Evolutionary conservation across 805 yeast genomes (phyloP), one percentile per base, ranked within the genome.

Genomic region (Ogataea nitratoaversa): DNA sequence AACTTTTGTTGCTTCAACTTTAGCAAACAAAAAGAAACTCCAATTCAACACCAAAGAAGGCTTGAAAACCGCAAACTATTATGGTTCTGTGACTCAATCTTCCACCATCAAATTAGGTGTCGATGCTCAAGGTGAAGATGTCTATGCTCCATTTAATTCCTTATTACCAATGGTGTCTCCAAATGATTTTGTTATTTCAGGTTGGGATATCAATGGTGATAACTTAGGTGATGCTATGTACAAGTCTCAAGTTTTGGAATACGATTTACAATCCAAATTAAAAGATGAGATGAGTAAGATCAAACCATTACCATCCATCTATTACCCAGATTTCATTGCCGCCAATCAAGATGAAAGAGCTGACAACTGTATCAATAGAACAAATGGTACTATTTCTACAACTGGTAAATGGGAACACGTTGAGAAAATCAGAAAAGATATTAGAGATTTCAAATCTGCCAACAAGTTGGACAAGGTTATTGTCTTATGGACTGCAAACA

Each of bases 281-380:
- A 71, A 71, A 42, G 76, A 80, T 46, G 68, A 78, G 54, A 68
- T 91, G 74, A 67, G 74, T 52, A 60, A 74, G 36, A 70, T 76
- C 49, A 72, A 63, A 24, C 97, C 97, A 25, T 63, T 89, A 68
- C 82, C 86, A 32, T 87, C 96, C 2, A 74, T 90, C 46, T 90
- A 91, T 71, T 90, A 90, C 66, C 97, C 98, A 24, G 97, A 90
- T 64, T 90, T 88, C 67, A 91, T 90, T 66, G 97, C 97, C 45
- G 84, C 91, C 47, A 90, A 90, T 68, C 98, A 90, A 70, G 81
- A 78, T 50, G 91, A 79, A 34, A 80, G 98, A 64, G 98, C 97
- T 32, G 82, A 91, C 67, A 89, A 90, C 60, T 75, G 90, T 49
- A 74, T 80, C 65, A 82, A 84, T 56, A 72, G 81, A 42, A 66